Percentiles rank a stretch among this genome's conserved stretches.
Conservation (phyloP, 2,329 filamentous ascomycete species). For the Pseudopithomyces maydicus region DNA sequence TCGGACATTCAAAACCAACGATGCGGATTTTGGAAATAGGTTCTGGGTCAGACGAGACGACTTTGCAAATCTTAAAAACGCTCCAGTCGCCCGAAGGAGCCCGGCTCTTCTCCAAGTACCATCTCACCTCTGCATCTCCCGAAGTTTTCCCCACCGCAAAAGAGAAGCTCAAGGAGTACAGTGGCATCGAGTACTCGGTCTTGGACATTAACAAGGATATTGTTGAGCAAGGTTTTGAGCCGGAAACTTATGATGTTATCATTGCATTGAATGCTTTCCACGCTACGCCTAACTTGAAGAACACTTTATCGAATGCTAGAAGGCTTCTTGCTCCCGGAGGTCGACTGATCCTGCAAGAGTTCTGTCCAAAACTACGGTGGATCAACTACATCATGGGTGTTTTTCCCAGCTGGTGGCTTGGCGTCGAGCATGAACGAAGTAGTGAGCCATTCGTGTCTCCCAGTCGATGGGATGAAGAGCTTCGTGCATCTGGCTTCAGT, state of each 20-base stretch:
- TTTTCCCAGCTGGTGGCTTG: constrained; percentile 45
- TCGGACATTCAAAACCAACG: constrained; percentile 9
- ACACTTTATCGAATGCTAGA: constrained; percentile 10
- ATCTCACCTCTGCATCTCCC: constrained; percentile 26
- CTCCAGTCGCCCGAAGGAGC: constrained; percentile 1
- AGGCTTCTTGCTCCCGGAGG: constrained; percentile 44
- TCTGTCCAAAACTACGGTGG: constrained; percentile 25
- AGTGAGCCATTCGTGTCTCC: constrained; percentile 24
- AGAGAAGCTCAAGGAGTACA: constrained; percentile 9
- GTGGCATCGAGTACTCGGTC: constrained; percentile 7
- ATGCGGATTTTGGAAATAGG: constrained; percentile 20
- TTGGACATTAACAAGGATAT: constrained; percentile 16
- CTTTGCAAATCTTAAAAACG: constrained; percentile 7
- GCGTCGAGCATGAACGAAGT: constrained; percentile 29
- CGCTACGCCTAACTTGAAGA: constrained; percentile 7
- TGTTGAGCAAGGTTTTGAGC: constrained; percentile 14
- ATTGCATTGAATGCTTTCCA: constrained; percentile 43
- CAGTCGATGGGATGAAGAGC: background rate
- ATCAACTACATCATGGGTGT: constrained; percentile 30
- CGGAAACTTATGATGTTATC: constrained; percentile 15
- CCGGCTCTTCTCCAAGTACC: constrained; percentile 15
- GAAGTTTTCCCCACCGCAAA: constrained; percentile 21
- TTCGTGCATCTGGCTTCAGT: background rate
- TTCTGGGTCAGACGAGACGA: constrained; percentile 23
- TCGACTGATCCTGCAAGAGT: constrained; percentile 50